Conservation (phyloP, 139 green algal species). For the Yamagishiella unicocca region DNA sequence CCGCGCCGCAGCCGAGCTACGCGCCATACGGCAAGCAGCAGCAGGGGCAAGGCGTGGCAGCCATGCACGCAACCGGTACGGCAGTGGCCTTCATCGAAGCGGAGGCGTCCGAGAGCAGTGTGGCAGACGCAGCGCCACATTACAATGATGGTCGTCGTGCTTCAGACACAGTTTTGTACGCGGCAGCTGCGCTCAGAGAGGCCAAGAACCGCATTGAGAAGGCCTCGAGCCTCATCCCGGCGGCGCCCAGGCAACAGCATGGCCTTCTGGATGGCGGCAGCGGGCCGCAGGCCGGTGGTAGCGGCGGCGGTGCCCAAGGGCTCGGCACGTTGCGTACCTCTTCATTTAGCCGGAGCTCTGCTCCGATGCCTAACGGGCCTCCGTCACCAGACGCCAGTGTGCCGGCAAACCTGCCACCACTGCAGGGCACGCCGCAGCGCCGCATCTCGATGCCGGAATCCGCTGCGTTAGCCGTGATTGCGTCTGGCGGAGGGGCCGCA, state of each 20-base stretch:
- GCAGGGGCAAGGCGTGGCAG: background rate
- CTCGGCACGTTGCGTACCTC: background rate
- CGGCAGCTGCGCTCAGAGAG: background rate
- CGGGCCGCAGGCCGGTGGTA: background rate
- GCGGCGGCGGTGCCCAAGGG: background rate
- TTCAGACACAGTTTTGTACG: constrained; percentile 36
- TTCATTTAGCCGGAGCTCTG: background rate
- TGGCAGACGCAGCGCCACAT: background rate
- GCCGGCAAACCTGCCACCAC: constrained; percentile 1
- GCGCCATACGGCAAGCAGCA: background rate
- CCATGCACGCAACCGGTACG: too few species aligned
- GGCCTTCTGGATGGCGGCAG: background rate
- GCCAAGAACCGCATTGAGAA: background rate
- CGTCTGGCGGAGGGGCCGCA: too few species aligned
- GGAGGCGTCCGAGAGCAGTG: background rate
- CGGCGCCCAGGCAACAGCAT: background rate
- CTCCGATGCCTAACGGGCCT: background rate
- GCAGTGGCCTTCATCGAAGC: too few species aligned
- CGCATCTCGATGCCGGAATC: constrained; percentile 21
- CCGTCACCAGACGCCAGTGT: constrained; percentile 1
- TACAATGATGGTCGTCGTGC: constrained; percentile 29
- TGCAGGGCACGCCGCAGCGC: background rate
- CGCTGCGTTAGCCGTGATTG: background rate
- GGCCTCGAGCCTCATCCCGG: background rate
- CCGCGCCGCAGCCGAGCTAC: background rate